A percentile compares a stretch with the other conserved stretches of the same genome.
phyloP scores from a whole-genome alignment of 192 early-diverging fungal species.

The Mortierella antarctica region DNA sequence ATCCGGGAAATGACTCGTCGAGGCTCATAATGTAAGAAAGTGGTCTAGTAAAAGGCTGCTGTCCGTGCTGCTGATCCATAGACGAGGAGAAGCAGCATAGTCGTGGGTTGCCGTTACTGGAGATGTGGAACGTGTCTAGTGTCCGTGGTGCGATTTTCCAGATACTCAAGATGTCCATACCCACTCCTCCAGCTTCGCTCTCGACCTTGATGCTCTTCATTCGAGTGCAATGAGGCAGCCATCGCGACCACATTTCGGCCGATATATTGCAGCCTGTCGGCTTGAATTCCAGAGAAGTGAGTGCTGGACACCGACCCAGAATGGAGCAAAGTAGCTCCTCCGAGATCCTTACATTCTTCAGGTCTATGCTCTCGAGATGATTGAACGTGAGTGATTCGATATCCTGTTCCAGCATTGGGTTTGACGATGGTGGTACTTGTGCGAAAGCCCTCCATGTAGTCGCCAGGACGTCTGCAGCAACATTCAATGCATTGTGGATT shows the following conservation, averaged over 20 bases:
- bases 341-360: conserved; percentile 5
- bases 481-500: no score
- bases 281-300: conserved; percentile 7
- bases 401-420: background rate
- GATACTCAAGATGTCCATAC: conserved; percentile 11
- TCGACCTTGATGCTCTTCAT: conserved; percentile 4
- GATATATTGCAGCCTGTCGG: background rate
- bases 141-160: conserved; percentile 23
- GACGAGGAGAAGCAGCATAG: conserved; percentile 3
- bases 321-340: conserved; percentile 13
- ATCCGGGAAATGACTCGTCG: conserved; percentile 4
- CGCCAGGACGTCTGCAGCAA: no score
- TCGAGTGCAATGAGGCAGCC: conserved; percentile 7
- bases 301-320: conserved; percentile 8
- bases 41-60: background rate
- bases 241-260: background rate
- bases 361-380: conserved; percentile 7
- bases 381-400: background rate
- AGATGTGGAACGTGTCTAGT: conserved; percentile 2
- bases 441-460: no score
- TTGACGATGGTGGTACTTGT: background rate
- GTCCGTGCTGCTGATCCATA: background rate
- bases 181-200: background rate
- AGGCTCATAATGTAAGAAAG: background rate
- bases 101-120: background rate